These are phyloP conservation scores for Stipa capillata DNA, from an alignment of 176 grass and related monocot genomes.

Conservation along the genomic window DNA sequence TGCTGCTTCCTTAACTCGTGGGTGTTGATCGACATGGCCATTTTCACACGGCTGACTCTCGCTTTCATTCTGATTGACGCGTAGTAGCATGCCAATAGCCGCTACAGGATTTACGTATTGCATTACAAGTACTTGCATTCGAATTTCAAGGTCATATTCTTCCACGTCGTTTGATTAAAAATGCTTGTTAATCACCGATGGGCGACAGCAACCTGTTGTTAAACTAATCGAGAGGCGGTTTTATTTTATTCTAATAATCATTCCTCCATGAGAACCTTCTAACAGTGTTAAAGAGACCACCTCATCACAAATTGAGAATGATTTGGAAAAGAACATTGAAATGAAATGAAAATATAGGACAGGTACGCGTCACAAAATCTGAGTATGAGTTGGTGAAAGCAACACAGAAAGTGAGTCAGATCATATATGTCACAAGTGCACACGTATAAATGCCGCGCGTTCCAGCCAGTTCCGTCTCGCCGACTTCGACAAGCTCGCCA, in stretches of 20 bases:
- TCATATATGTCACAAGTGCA: too few relatives aligned
- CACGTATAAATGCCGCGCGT: constrained; percentile 14
- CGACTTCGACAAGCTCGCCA: constrained; percentile 35
- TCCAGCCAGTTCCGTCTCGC: constrained; percentile 16
- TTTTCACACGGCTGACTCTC: not conserved
- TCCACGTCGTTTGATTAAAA: not conserved
- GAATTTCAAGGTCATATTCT: not conserved
- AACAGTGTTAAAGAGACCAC: not conserved
- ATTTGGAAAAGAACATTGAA: not conserved
- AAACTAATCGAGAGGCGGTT: constrained; percentile 4
- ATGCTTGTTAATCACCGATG: constrained; percentile 17
- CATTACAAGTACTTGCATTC: not conserved
- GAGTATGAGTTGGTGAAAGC: not conserved
- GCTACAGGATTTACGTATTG: not conserved
- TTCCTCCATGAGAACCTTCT: not conserved
- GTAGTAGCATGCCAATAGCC: constrained; percentile 1
- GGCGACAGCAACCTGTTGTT: not conserved
- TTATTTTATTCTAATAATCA: too few relatives aligned
- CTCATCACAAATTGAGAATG: too few relatives aligned
- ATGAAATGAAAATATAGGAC: not conserved
- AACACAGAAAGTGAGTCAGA: not conserved
- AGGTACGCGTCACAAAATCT: not conserved
- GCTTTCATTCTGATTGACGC: not conserved
- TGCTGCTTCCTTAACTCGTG: too few relatives aligned
- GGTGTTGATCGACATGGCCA: not conserved